Conservation (phyloP, 306 rosid genomes). For the Prinsepia uniflora region DNA sequence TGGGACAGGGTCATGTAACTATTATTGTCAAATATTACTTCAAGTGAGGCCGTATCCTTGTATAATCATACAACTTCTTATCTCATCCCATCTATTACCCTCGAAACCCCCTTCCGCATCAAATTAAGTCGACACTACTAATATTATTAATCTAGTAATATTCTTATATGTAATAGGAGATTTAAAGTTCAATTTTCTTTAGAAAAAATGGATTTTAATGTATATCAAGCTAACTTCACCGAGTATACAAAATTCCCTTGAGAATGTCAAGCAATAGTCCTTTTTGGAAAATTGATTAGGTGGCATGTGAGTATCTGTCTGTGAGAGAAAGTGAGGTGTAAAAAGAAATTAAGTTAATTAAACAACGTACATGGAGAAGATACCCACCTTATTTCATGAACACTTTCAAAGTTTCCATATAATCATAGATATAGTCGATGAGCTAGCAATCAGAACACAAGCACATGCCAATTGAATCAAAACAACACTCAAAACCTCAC, state of each 20-base stretch:
- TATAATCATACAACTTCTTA: not conserved
- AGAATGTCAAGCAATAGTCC: conserved; percentile 2
- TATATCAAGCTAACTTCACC: not conserved
- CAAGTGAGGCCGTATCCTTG: not conserved
- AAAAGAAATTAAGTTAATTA: conserved; percentile 22
- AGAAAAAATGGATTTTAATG: no score
- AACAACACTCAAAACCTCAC: conserved; percentile 40
- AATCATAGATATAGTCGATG: not conserved
- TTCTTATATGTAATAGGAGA: no score
- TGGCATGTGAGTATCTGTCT: not conserved
- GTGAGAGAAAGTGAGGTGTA: not conserved
- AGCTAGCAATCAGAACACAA: not conserved
- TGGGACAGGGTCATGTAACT: not conserved
- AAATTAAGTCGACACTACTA: not conserved
- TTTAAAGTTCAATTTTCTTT: no score
- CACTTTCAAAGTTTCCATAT: not conserved
- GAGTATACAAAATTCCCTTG: not conserved
- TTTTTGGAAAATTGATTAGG: not conserved
- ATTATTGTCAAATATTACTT: not conserved
- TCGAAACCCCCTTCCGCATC: not conserved
- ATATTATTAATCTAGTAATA: no score
- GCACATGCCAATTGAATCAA: conserved; percentile 45
- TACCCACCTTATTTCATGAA: conserved; percentile 30
- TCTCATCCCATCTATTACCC: not conserved
- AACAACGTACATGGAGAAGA: conserved; percentile 46